Conservation (phyloP, 768 basidiomycete genomes). For the Tulasnella sp. region DNA sequence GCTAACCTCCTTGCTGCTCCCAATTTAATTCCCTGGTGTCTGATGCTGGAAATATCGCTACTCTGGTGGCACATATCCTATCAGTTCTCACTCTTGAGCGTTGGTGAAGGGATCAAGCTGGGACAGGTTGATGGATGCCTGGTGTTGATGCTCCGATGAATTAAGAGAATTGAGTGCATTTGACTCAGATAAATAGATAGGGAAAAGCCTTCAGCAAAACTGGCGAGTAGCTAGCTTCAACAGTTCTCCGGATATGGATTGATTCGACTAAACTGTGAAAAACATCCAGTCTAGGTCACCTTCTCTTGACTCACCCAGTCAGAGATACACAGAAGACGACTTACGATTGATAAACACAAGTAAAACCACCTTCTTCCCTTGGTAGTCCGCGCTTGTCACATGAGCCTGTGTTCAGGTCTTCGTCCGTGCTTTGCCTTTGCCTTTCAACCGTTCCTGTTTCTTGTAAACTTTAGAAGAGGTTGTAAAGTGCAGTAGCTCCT, state of each 20-base stretch:
- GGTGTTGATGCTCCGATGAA: neutral
- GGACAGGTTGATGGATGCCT: neutral
- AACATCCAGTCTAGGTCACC: neutral
- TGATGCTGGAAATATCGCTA: neutral
- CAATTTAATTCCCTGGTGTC: neutral
- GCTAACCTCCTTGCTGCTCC: neutral
- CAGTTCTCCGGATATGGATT: conserved; percentile 72
- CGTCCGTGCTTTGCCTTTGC: conserved; percentile 36
- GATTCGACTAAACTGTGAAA: conserved; percentile 72
- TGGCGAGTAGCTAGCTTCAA: conserved; percentile 79
- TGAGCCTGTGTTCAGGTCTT: conserved; percentile 58
- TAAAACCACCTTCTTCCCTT: conserved; percentile 78
- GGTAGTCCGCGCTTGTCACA: conserved; percentile 84
- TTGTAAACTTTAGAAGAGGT: conserved; percentile 34
- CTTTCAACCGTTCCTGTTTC: conserved; percentile 19
- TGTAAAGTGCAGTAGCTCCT: conserved; percentile 55
- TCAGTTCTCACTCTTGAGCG: neutral
- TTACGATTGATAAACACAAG: conserved; percentile 92
- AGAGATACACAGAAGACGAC: conserved; percentile 35
- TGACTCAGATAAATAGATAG: conserved; percentile 90
- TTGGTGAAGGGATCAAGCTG: neutral
- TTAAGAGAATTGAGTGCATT: no score
- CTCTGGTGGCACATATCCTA: neutral
- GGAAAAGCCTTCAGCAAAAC: conserved; percentile 78
- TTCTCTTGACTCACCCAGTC: neutral